Base-by-base conservation (phyloP, 176 grass and related monocot species). In the Avena insularis region DNA sequence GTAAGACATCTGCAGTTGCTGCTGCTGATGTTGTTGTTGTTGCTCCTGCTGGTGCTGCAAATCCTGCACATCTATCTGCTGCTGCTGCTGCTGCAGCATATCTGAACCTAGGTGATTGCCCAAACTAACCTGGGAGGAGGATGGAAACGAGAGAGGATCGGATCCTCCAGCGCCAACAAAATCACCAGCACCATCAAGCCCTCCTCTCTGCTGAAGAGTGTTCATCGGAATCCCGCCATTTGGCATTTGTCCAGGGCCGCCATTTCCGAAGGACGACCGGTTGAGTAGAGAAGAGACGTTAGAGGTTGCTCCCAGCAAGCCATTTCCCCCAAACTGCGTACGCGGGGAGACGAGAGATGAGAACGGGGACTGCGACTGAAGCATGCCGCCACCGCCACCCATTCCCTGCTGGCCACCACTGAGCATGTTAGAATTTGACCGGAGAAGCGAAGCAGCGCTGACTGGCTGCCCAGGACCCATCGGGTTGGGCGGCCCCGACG, bases 241-340 rank as follows among this genome's bases (percentile, higher is more conserved):
- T 38, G 85, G 87, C 51, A 91, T 88, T 38, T 60, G 62, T 23
- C 88, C 23, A 85, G 85, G 78, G 2, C 84, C 89, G 2, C 88
- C 94, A 62, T 91, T 84, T 62, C 89, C 85, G 66, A 74, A 91
- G 3, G 95, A 79, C 10, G 75, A 83, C 21, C 92, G 83, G 83
- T 93, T 96, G 14, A 99, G 87, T 63, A 97, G 91, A 13, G 94
- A 81, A 8, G 97, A 85, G n/a, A 92, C 92, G 79, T 89, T 99
- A 11, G 97, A 88, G 31, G 85, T 79, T 12, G 87, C 89, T 29
- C 90, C 97, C 9, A 96, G 90, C 66, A 99, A 85, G 10, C 92
- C 89, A 71, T 87, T 91, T 36, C 84, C 83, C 0, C 91, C 89
- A 38, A 94, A 96, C 89, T 96, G 94, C 9, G 89, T 89, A 17